Evolutionary conservation across 805 yeast species (phyloP), one percentile per base, ranked within the genome.

Genomic region (Zygotorulaspora sp.): DNA sequence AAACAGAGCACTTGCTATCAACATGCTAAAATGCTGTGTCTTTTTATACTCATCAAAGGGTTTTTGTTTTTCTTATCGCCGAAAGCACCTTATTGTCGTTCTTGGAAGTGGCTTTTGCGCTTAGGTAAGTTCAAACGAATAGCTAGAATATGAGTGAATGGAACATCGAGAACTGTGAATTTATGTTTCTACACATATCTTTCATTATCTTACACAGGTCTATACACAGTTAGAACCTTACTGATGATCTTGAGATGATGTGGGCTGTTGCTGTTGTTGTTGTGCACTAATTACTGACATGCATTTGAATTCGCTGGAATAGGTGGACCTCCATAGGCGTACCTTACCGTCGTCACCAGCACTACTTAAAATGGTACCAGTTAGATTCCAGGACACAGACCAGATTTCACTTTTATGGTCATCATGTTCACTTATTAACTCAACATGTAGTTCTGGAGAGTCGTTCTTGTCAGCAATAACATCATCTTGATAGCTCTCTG

Each of bases 281-380:
- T 78, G 81, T 15, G 83, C 82, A 39, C 80, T 72, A 18, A 84
- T 76, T 14, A 87, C 89, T 44, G 96, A 86, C 78, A 90, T 78
- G 59, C 96, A 88, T 63, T 83, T 87, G 74, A 88, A 92, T 53
- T 84, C 85, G 52, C 83, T 84, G 41, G 82, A 74, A 57, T 83
- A 86, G 23, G 85, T 78, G 16, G 95, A 75, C 62, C 90, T 92
- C 95, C 97, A 92, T 48, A 92, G 70, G 50, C 96, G 69, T 5
- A 90, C 80, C 47, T 81, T 79, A 3, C 97, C 97, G 57, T 92
- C 97, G 56, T 89, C 97, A 13, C 98, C 97, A 5, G 97, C 87
- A 32, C 92, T 81, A 49, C 96, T 83, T 45, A 92, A 65, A 4
- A 92, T 80, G 0, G 97, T 86, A 4, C 97, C 97, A 0, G 97